Base-by-base conservation (phyloP, 208 protist genomes). In the Plasmodiophora brassicae region DNA sequence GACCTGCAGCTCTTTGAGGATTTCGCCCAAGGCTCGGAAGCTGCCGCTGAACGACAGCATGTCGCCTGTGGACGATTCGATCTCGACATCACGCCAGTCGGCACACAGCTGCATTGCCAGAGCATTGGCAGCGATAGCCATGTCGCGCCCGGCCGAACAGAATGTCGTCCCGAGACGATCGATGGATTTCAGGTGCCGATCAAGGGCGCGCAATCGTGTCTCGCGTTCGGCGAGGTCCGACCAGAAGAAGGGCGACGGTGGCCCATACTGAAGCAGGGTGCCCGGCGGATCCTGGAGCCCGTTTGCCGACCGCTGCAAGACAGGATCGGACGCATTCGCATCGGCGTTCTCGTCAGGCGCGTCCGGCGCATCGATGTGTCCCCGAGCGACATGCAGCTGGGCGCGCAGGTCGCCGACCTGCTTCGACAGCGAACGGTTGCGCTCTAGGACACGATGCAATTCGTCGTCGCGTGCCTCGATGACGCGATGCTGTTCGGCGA, bases 71-170 rank as follows among this genome's bases (percentile, higher is more conserved):
- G 65, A n/a, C 32, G 32, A 44, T 78, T 78, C 65, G 65, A 78
- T 78, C n/a, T 78, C 65, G 65, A 78, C 65, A 78, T 78, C 65
- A 14, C 65, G 5, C 65, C 65, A 78, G 65, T 78, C 65, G 5
- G 65, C n/a, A 32, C 65, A 78, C 41, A 78, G n/a, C n/a, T 78
- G 32, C 65, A 78, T 78, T 44, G 65, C 65, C 41, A 78, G n/a
- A 36, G 65, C 65, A 32, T 78, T 78, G 65, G 65, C 65, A 5
- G 41, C n/a, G n/a, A 78, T 32, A 5, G 65, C 65, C 10, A 44
- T 44, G 10, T 78, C 32, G 65, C 32, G 41, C 5, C 65, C 65
- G 65, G 41, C n/a, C n/a, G 32, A n/a, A 38, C 65, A 78, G 65
- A 78, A 78, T 38, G 32, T n/a, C n/a, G n/a, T 32, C 41, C 65